These are phyloP conservation scores for Coemansia sp. DNA, from an alignment of 192 early-diverging fungal genomes.

Conservation along the genomic window DNA sequence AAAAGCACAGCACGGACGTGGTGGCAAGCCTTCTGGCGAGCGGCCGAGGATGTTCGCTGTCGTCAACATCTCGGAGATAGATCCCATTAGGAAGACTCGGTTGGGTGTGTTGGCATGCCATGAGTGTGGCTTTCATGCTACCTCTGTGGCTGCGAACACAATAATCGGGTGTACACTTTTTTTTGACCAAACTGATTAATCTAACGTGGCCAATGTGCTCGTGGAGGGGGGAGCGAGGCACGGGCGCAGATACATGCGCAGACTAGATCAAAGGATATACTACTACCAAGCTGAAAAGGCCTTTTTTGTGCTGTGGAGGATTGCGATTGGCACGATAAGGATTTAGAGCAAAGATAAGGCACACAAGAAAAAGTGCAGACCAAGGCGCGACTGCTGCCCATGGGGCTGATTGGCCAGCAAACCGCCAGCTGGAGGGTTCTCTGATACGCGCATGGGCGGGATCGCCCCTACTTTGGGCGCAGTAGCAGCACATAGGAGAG, in stretches of 20 bases:
- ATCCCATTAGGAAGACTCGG: constrained; percentile 7
- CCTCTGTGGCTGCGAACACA: constrained; percentile 42
- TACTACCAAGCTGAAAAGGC: background rate
- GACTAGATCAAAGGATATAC: background rate
- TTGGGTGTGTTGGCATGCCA: constrained; percentile 46
- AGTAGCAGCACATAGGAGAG: background rate
- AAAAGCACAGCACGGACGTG: constrained; percentile 54
- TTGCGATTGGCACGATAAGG: constrained; percentile 47
- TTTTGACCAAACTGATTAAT: background rate
- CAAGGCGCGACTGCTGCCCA: background rate
- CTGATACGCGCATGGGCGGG: background rate
- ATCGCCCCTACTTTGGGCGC: background rate
- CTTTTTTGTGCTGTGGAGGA: constrained; percentile 14
- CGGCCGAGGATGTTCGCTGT: constrained; percentile 49
- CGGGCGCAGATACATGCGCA: background rate
- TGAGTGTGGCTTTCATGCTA: constrained; percentile 38
- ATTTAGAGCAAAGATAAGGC: background rate
- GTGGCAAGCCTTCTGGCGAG: constrained; percentile 12
- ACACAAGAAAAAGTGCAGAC: too few species aligned
- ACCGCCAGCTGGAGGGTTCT: constrained; percentile 20
- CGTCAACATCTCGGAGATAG: constrained; percentile 53
- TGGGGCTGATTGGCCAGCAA: constrained; percentile 22
- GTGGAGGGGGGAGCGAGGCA: background rate
- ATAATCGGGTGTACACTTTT: constrained; percentile 36
- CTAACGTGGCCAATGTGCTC: background rate